A percentile compares a stretch with the other conserved stretches of the same genome.
Evolutionary conservation across 768 basidiomycete species (phyloP).

Genomic region (Lyophyllum semitale): DNA sequence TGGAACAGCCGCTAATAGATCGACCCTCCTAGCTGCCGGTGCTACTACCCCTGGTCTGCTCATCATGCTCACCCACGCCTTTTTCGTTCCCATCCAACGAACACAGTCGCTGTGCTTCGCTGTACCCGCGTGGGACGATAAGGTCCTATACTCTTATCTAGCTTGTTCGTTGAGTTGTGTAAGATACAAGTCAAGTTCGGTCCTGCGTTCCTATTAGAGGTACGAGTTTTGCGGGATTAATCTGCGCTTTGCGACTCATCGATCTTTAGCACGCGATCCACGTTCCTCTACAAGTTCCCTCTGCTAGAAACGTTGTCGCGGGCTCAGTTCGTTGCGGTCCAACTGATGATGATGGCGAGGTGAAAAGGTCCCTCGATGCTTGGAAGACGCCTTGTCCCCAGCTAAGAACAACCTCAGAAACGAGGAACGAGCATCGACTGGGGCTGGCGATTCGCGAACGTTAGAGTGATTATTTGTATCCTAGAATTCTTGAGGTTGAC

Average conservation of each 20-base stretch:
- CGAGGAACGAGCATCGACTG: too few relatives aligned
- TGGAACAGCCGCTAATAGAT: conserved; percentile 26
- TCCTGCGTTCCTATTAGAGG: conserved; percentile 40
- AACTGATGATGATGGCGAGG: conserved; percentile 23
- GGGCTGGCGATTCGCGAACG: too few relatives aligned
- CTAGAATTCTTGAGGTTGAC: too few relatives aligned
- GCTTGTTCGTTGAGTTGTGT: conserved; percentile 36
- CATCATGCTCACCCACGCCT: conserved; percentile 42
- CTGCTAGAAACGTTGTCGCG: conserved; percentile 28
- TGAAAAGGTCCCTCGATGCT: conserved; percentile 39
- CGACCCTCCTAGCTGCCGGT: conserved; percentile 36
- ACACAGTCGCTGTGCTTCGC: conserved; percentile 30
- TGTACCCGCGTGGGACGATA: conserved; percentile 46
- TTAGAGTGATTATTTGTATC: too few relatives aligned
- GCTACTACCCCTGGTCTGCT: conserved; percentile 39
- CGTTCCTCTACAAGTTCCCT: conserved; percentile 39
- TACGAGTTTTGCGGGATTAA: too few relatives aligned
- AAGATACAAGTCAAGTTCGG: conserved; percentile 43
- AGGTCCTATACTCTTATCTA: conserved; percentile 44
- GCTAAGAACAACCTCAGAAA: too few relatives aligned
- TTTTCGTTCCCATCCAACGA: conserved; percentile 32
- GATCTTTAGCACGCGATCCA: conserved; percentile 36
- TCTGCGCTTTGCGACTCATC: conserved; percentile 3
- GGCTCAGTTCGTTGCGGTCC: neutral
- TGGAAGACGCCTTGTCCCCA: conserved; percentile 43